Conservation (phyloP, 345 rosid species). For the Acer negundo region DNA sequence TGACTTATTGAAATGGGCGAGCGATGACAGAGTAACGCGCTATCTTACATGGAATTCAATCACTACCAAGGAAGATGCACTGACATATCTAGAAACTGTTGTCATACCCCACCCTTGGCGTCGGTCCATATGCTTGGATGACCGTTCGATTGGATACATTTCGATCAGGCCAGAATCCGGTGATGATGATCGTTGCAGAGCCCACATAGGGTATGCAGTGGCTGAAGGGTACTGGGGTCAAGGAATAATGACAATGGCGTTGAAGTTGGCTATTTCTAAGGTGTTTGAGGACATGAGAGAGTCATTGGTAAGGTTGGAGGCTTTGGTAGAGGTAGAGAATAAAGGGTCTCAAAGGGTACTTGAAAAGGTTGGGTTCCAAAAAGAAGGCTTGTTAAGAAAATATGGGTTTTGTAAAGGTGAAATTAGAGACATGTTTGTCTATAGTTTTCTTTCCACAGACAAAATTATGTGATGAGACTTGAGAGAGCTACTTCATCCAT, state of each 20-base stretch:
- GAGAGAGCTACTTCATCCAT: background rate
- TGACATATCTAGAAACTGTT: constrained; percentile 27
- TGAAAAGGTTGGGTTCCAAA: constrained; percentile 61
- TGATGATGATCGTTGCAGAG: constrained; percentile 42
- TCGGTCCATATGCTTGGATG: constrained; percentile 49
- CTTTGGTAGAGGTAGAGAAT: constrained; percentile 57
- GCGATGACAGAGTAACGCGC: constrained; percentile 45
- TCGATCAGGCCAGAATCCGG: constrained; percentile 39
- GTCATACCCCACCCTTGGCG: constrained; percentile 50
- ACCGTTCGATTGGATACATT: constrained; percentile 43
- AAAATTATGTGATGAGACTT: constrained; percentile 9
- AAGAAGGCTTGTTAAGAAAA: constrained; percentile 66
- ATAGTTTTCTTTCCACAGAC: constrained; percentile 42
- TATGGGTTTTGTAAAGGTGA: constrained; percentile 48
- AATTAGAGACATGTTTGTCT: constrained; percentile 50
- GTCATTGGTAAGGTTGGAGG: constrained; percentile 53
- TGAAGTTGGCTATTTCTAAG: constrained; percentile 37
- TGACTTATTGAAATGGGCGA: constrained; percentile 51
- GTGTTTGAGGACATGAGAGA: constrained; percentile 37
- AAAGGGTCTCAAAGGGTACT: constrained; percentile 56
- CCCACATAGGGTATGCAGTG: constrained; percentile 39
- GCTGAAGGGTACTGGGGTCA: constrained; percentile 46
- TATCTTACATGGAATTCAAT: constrained; percentile 46
- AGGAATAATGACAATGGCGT: constrained; percentile 39
- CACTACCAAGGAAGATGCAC: constrained; percentile 42